phyloP scores from a whole-genome alignment of 2,329 filamentous ascomycete species.

The Diaporthe sp. region DNA sequence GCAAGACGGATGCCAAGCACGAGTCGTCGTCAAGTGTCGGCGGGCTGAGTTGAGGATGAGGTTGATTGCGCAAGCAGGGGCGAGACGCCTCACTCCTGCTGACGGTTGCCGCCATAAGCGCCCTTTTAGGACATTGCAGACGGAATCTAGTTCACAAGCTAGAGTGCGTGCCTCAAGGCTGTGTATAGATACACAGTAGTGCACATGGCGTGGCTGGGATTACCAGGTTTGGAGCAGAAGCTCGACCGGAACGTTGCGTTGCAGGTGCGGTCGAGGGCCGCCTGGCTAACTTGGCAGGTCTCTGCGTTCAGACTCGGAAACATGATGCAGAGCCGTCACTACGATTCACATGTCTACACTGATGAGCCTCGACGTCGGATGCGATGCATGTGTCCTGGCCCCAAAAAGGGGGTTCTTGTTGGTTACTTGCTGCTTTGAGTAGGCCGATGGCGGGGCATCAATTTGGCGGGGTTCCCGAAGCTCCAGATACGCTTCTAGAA shows the following conservation, averaged over 20 bases:
- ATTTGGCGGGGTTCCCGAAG: slow-evolving; percentile 39
- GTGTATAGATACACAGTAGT: neutral
- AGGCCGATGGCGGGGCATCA: slow-evolving; percentile 36
- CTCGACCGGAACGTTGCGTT: slow-evolving; percentile 2
- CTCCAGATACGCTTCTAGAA: slow-evolving; percentile 39
- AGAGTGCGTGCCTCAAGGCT: neutral
- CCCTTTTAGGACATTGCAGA: neutral
- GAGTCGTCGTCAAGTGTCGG: slow-evolving; percentile 5
- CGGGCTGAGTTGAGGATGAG: slow-evolving; percentile 21
- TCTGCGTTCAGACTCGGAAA: neutral
- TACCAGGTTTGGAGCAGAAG: slow-evolving; percentile 1
- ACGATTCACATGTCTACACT: slow-evolving; percentile 4
- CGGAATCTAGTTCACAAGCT: neutral
- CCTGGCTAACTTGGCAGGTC: neutral
- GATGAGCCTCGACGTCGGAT: neutral
- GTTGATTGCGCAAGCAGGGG: slow-evolving; percentile 42
- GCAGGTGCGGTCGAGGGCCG: neutral
- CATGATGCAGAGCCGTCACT: neutral
- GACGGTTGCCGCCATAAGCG: slow-evolving; percentile 12
- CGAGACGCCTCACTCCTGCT: slow-evolving; percentile 21
- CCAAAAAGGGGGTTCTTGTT: slow-evolving; percentile 27
- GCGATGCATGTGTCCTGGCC: neutral
- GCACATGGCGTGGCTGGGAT: slow-evolving; percentile 7
- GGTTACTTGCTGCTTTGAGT: slow-evolving; percentile 28
- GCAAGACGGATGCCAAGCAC: slow-evolving; percentile 35